Conservation (phyloP, 164 flowering plant genomes). For the Magnolia officinalis region DNA sequence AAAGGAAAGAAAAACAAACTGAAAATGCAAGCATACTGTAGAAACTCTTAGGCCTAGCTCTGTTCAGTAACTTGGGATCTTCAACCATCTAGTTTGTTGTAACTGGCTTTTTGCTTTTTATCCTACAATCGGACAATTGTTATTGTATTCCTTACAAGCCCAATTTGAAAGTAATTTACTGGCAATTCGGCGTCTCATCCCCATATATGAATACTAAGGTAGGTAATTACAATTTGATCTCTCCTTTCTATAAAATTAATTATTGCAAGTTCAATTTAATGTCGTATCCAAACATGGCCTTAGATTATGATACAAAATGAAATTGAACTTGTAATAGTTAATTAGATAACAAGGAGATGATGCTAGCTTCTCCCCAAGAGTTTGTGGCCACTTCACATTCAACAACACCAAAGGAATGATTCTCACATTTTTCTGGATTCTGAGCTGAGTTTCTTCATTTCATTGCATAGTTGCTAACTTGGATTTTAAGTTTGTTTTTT, state of each 20-base stretch:
- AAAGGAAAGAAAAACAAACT: too few species aligned
- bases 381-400: not conserved
- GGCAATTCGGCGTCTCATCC: not conserved
- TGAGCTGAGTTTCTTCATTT: not conserved
- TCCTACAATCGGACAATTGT: not conserved
- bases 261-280: not conserved
- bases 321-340: too few species aligned
- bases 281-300: not conserved
- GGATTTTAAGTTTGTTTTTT: not conserved
- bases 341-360: too few species aligned
- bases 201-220: not conserved
- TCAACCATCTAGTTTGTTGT: too few species aligned
- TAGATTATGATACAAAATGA: not conserved
- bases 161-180: too few species aligned
- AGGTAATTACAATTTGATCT: not conserved
- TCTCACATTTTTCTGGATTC: not conserved
- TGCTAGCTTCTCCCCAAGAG: not conserved
- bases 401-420: too few species aligned
- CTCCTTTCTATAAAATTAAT: not conserved
- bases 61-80: too few species aligned
- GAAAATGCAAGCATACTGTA: too few species aligned
- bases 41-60: too few species aligned
- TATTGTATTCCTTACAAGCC: not conserved
- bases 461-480: not conserved
- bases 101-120: too few species aligned